Percentiles rank a stretch among this genome's conserved stretches.
These are phyloP conservation scores for Aspergillus eucalypticola DNA, from an alignment of 2,329 filamentous ascomycete species.

Conservation along the genomic window DNA sequence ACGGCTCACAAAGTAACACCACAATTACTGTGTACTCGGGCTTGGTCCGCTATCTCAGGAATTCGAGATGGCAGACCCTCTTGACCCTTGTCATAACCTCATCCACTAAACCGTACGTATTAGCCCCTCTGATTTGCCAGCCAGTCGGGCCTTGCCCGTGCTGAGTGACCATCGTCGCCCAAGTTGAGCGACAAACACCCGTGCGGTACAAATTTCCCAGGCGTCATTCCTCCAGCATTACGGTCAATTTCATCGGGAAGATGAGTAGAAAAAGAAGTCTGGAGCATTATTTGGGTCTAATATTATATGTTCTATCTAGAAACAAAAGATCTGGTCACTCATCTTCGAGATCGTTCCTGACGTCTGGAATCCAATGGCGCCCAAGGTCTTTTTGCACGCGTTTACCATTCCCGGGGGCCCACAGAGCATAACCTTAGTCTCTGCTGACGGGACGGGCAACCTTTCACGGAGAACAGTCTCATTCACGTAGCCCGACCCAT, in stretches of 20 bases:
- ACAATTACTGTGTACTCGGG: too few relatives aligned
- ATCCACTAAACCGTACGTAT: too few relatives aligned
- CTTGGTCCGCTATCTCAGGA: too few relatives aligned
- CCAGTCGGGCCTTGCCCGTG: too few relatives aligned
- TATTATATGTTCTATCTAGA: slow-evolving; percentile 35
- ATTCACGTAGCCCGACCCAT: slow-evolving; percentile 54
- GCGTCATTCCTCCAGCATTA: too few relatives aligned
- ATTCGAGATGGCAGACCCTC: too few relatives aligned
- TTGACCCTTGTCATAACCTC: too few relatives aligned
- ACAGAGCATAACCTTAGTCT: slow-evolving; percentile 60
- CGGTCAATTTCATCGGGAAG: too few relatives aligned
- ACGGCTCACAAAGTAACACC: neutral
- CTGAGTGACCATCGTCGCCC: too few relatives aligned
- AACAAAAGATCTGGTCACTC: slow-evolving; percentile 58
- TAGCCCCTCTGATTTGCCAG: too few relatives aligned
- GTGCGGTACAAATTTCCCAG: too few relatives aligned
- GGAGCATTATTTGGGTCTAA: neutral
- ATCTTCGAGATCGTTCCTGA: slow-evolving; percentile 55
- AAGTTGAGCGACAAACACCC: too few relatives aligned
- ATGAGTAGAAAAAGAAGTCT: neutral
- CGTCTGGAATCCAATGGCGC: slow-evolving; percentile 53
- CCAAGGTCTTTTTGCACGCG: slow-evolving; percentile 55
- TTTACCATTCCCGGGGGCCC: slow-evolving; percentile 63
- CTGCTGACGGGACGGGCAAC: slow-evolving; percentile 49
- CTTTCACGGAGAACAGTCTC: slow-evolving; percentile 52